Percentiles rank a stretch among this genome's conserved stretches.
phyloP scores from a whole-genome alignment of 352 stramenopile species.

The Globisporangium takayamanum region DNA sequence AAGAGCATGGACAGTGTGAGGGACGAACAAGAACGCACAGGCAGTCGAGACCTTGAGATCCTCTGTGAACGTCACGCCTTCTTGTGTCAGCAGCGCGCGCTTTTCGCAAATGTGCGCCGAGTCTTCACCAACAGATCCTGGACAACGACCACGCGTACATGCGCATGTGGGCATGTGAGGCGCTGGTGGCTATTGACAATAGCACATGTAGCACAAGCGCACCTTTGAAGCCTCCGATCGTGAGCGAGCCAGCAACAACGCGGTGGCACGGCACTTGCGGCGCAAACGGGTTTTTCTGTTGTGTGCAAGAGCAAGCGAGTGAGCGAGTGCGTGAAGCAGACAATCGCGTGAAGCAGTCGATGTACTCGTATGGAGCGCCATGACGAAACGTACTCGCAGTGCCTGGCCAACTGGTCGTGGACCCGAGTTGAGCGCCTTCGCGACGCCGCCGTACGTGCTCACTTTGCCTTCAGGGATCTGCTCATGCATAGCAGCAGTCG shows the following conservation, averaged over 20 bases:
- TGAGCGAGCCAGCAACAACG: constrained; percentile 58
- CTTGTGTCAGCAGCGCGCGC: constrained; percentile 42
- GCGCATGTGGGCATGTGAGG: no score
- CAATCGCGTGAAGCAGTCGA: background rate
- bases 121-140: constrained; percentile 52
- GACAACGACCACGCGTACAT: background rate
- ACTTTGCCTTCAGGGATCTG: constrained; percentile 76
- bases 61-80: constrained; percentile 57
- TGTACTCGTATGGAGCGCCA: background rate
- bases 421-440: constrained; percentile 49
- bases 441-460: constrained; percentile 70
- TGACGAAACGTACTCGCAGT: constrained; percentile 42
- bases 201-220: background rate
- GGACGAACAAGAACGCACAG: background rate
- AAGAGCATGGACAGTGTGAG: background rate
- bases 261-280: constrained; percentile 73
- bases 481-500: background rate
- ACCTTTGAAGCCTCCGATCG: constrained; percentile 76
- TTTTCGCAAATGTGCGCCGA: constrained; percentile 67
- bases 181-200: background rate
- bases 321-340: background rate
- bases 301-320: background rate
- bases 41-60: constrained; percentile 41
- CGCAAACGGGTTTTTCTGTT: constrained; percentile 77
- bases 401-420: constrained; percentile 75